Conservation (phyloP, 2,329 filamentous ascomycete genomes). For the Exophiala mesophila region DNA sequence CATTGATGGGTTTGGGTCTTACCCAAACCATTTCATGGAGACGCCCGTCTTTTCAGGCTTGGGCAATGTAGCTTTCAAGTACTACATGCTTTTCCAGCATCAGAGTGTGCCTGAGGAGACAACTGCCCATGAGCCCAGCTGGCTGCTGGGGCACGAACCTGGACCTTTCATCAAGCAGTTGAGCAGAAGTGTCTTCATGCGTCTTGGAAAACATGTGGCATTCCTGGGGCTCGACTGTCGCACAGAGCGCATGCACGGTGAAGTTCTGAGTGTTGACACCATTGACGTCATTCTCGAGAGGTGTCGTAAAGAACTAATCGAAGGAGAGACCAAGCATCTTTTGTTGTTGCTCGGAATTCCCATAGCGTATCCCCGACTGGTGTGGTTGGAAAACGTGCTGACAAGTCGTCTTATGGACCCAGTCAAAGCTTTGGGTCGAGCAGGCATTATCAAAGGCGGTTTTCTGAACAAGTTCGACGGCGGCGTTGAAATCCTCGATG, state of each 20-base stretch:
- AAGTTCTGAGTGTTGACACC: slow-evolving; percentile 73
- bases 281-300: slow-evolving; percentile 85
- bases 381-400: slow-evolving; percentile 63
- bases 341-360: slow-evolving; percentile 67
- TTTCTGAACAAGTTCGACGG: slow-evolving; percentile 87
- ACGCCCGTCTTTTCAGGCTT: slow-evolving; percentile 85
- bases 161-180: slow-evolving; percentile 87
- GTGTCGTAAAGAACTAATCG: slow-evolving; percentile 73
- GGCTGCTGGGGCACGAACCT: slow-evolving; percentile 72
- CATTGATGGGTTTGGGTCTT: slow-evolving; percentile 63
- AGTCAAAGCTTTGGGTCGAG: slow-evolving; percentile 79
- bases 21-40: slow-evolving; percentile 72
- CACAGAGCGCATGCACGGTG: slow-evolving; percentile 79
- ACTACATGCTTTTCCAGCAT: slow-evolving; percentile 98
- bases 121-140: slow-evolving; percentile 79
- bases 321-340: slow-evolving; percentile 82
- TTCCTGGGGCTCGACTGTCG: slow-evolving; percentile 86
- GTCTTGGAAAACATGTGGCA: slow-evolving; percentile 70
- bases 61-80: slow-evolving; percentile 91
- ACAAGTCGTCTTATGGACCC: slow-evolving; percentile 84
- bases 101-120: slow-evolving; percentile 80
- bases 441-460: slow-evolving; percentile 66
- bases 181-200: slow-evolving; percentile 82
- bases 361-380: slow-evolving; percentile 71
- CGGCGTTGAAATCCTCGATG: slow-evolving; percentile 84